Base-by-base conservation (phyloP, 257 asterid genomes). In the Anisodus tanguticus region DNA sequence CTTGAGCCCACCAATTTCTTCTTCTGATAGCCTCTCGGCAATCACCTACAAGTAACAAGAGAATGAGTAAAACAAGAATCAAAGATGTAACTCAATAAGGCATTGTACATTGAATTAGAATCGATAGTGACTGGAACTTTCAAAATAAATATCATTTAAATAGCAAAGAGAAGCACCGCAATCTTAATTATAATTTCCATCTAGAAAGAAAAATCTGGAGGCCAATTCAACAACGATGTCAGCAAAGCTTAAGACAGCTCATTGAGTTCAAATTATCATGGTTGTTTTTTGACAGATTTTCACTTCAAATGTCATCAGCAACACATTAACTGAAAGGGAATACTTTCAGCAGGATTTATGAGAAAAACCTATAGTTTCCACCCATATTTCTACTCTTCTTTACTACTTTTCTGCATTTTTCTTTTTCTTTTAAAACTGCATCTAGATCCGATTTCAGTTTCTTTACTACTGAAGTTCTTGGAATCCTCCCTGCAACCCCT, bases 1-100 rank as follows among this genome's bases (percentile, higher is more conserved):
- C 84, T 92, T 92, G 81, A 95, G 93, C 43, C 99, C 99, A 17
- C 98, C 99, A 43, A 95, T 95, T 89, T 95, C 99, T 83, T 95
- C 99, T 87, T 95, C 99, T 10, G 99, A 95, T 62, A 95, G 90
- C 86, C 91, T 89, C 88, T 95, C 99, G 0, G 99, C 99, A 59
- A 95, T 95, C 22, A 95, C 99, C 99, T 95, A 82, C 76, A 53
- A 77, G 63, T 53, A 51, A 53, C 2, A 77, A 53, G 82, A 77
- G 81, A 77, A 77, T 77, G 81, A 77, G 64, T 53, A 26, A 51
- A 76, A 54, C 45, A 51, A 76, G 45, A 74, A 74, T 74, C 62
- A 74, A 74, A 49, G 58, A 26, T 22, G 49, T 49, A 49, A 26
- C 81, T 51, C 63, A 77, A 15, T 77, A 53, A 77, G 59, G 26